These are phyloP conservation scores for Drosera capensis DNA, from an alignment of 148 eudicot species.

Conservation along the genomic window DNA sequence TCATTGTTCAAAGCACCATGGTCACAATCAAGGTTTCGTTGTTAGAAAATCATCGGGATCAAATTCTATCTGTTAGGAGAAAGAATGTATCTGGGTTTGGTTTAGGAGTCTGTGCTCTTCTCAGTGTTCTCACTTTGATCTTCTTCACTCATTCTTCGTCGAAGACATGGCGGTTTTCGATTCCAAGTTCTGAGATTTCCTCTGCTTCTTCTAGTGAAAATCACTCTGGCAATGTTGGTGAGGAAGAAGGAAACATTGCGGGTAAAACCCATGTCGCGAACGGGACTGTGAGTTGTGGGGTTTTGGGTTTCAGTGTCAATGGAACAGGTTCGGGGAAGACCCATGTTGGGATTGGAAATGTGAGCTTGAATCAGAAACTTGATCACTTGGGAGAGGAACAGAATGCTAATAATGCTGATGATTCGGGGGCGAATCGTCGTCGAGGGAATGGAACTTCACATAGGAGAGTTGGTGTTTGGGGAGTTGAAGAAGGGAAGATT, in stretches of 20 bases:
- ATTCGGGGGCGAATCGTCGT: too few species aligned
- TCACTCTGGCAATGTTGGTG: too few species aligned
- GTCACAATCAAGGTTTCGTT: not conserved
- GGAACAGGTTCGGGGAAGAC: not conserved
- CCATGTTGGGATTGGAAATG: not conserved
- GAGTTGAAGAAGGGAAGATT: too few species aligned
- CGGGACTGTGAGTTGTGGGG: not conserved
- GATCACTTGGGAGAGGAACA: too few species aligned
- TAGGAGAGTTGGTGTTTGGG: too few species aligned
- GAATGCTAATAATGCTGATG: too few species aligned
- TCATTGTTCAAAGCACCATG: not conserved
- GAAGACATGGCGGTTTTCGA: not conserved
- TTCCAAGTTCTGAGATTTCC: not conserved
- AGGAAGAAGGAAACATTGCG: not conserved
- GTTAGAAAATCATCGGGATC: not conserved
- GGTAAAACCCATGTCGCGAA: not conserved
- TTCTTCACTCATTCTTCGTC: not conserved
- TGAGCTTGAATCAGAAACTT: not conserved
- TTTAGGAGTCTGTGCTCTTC: not conserved
- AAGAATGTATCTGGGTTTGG: not conserved
- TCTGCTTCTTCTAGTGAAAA: not conserved
- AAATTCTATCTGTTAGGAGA: not conserved
- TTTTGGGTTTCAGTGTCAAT: not conserved
- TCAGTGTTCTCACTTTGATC: not conserved
- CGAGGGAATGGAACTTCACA: too few species aligned